Conservation (phyloP, 345 rosid species). For the Camelina hispida region DNA sequence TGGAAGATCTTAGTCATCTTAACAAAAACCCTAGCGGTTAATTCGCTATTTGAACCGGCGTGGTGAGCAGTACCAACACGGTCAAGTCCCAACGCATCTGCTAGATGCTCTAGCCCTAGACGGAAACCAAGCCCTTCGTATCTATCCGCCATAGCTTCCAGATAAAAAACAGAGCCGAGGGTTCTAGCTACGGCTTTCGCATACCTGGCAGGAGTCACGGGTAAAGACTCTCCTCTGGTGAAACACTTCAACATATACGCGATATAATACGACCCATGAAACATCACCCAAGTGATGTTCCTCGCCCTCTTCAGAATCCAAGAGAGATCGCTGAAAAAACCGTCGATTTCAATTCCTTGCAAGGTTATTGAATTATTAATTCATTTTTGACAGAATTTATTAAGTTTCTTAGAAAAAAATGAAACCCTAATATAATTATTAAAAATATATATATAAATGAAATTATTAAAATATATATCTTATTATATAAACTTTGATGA, state of each 20-base stretch:
- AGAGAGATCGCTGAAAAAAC: background rate
- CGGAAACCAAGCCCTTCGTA: background rate
- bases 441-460: too few species aligned
- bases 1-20: background rate
- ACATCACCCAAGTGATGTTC: slow-evolving; percentile 18
- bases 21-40: slow-evolving; percentile 4
- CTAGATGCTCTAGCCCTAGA: slow-evolving; percentile 3
- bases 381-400: too few species aligned
- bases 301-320: background rate
- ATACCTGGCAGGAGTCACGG: background rate
- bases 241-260: slow-evolving; percentile 10
- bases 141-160: slow-evolving; percentile 5
- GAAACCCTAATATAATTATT: too few species aligned
- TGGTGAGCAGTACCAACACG: slow-evolving; percentile 22
- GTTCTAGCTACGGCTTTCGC: background rate
- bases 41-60: slow-evolving; percentile 19
- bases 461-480: too few species aligned
- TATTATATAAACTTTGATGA: too few species aligned
- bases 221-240: background rate
- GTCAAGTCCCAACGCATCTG: background rate
- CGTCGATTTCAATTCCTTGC: background rate
- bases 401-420: too few species aligned
- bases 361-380: too few species aligned
- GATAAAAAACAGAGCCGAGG: slow-evolving; percentile 20
- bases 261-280: slow-evolving; percentile 26